These are phyloP conservation scores for Silene latifolia DNA, from an alignment of 148 eudicot species.

Conservation along the genomic window DNA sequence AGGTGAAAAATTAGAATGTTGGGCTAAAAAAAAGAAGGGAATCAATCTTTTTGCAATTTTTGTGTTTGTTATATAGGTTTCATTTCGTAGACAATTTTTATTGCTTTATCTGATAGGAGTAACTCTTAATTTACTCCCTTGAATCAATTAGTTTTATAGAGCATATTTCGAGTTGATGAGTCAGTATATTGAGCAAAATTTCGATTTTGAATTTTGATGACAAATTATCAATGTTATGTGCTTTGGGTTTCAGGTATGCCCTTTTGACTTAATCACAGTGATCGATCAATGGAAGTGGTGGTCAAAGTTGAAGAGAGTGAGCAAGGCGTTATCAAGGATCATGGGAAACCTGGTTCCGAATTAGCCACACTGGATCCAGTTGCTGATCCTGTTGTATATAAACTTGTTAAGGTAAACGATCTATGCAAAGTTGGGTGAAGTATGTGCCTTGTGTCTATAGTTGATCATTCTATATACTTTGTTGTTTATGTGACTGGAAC, in stretches of 20 bases:
- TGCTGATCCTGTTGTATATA: slow-evolving; percentile 76
- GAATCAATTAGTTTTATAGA: not conserved
- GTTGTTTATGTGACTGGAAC: not conserved
- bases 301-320: slow-evolving; percentile 37
- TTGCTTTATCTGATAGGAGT: too few relatives aligned
- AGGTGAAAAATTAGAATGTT: not conserved
- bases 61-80: not conserved
- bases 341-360: slow-evolving; percentile 24
- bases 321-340: slow-evolving; percentile 32
- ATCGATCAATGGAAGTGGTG: slow-evolving; percentile 51
- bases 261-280: slow-evolving; percentile 39
- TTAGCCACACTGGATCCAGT: slow-evolving; percentile 32
- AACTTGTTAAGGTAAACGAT: slow-evolving; percentile 71
- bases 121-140: too few relatives aligned
- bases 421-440: not conserved
- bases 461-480: not conserved
- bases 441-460: not conserved
- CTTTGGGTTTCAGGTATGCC: slow-evolving; percentile 37
- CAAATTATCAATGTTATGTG: slow-evolving; percentile 1
- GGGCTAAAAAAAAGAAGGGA: not conserved
- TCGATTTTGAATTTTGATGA: not conserved
- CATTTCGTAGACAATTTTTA: not conserved
- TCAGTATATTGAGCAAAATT: not conserved
- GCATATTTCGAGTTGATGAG: not conserved
- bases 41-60: not conserved